A percentile compares a stretch with the other conserved stretches of the same genome.
phyloP scores from a whole-genome alignment of 805 yeast genomes.

The Candida easanensis region DNA sequence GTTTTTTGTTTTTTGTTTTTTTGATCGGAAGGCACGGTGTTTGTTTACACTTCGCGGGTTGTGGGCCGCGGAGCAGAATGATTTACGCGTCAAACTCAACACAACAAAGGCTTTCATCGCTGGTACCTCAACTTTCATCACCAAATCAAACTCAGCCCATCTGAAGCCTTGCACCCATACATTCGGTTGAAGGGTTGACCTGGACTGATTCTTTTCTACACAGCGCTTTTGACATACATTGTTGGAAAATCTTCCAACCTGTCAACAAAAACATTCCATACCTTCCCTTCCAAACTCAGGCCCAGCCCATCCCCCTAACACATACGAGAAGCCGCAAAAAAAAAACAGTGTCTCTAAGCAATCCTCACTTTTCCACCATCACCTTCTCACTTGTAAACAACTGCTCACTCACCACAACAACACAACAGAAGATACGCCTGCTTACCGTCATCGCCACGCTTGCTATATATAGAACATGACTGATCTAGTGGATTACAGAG shows the following conservation, averaged over 20 bases:
- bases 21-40: background rate
- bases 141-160: too few species aligned
- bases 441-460: background rate
- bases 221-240: too few species aligned
- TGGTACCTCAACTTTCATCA: too few species aligned
- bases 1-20: background rate
- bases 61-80: background rate
- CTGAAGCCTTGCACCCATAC: too few species aligned
- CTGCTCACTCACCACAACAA: background rate
- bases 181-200: too few species aligned
- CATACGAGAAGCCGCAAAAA: too few species aligned
- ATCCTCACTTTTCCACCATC: background rate
- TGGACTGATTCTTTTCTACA: too few species aligned
- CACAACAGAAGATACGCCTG: background rate
- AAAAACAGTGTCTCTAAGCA: too few species aligned
- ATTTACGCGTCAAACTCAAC: background rate
- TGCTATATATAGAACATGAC: constrained; percentile 12
- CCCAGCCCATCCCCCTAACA: too few species aligned
- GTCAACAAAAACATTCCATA: background rate
- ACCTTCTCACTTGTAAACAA: background rate
- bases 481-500: constrained; percentile 17
- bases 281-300: background rate
- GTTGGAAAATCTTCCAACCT: too few species aligned
- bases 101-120: too few species aligned
- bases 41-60: background rate